phyloP scores from a whole-genome alignment of 1,284 basidiomycete genomes.

The Trichosporon sp. region DNA sequence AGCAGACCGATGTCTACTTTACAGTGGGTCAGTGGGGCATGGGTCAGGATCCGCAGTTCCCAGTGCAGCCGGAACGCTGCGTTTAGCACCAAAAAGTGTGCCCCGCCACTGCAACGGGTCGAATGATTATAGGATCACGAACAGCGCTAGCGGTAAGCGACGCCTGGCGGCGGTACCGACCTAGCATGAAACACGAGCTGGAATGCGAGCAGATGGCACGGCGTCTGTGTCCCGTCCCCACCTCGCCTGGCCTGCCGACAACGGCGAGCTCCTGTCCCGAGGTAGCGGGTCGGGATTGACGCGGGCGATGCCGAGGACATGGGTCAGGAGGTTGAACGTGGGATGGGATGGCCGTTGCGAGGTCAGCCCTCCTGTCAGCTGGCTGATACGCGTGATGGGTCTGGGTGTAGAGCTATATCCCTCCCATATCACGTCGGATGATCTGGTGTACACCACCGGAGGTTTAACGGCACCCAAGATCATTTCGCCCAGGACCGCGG shows the following conservation, averaged over 20 bases:
- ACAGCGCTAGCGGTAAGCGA: not conserved
- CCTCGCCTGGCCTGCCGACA: not conserved
- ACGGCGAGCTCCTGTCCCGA: not conserved
- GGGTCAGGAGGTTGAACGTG: not conserved
- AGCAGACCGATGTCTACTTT: not conserved
- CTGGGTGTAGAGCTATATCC: conserved; percentile 2
- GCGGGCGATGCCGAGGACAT: not conserved
- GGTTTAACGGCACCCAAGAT: not conserved
- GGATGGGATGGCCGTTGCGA: conserved; percentile 1
- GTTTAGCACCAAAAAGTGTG: not conserved
- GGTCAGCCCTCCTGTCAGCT: not conserved
- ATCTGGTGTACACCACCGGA: not conserved
- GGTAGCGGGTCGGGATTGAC: not conserved
- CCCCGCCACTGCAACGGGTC: not conserved
- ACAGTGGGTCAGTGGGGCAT: not conserved
- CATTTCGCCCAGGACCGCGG: not conserved
- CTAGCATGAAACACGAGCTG: conserved; percentile 4
- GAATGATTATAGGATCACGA: not conserved
- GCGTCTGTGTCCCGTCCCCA: not conserved
- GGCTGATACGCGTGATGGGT: not conserved
- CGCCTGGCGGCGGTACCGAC: not conserved
- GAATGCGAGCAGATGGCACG: not conserved
- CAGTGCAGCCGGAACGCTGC: not conserved
- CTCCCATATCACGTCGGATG: not conserved
- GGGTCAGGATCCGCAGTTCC: conserved; percentile 6